A percentile compares a stretch with the other conserved stretches of the same genome.
phyloP scores from a whole-genome alignment of 768 basidiomycete species.

The Psilocybe cubensis region DNA sequence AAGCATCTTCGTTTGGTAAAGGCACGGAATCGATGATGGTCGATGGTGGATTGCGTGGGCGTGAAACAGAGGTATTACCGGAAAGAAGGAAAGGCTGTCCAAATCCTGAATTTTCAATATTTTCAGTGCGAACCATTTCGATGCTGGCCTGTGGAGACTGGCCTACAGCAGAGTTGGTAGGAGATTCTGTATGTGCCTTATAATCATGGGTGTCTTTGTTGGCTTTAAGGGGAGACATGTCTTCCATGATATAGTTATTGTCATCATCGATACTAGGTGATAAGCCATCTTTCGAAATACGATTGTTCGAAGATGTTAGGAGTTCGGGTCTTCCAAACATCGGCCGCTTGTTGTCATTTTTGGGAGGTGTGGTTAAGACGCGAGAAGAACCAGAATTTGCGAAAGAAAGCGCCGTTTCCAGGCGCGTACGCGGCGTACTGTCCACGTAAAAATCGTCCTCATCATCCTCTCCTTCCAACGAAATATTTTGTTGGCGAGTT shows the following conservation, averaged over 20 bases:
- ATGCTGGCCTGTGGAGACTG: not conserved
- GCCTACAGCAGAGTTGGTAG: not conserved
- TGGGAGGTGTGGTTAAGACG: slow-evolving; percentile 16
- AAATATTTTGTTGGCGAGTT: not conserved
- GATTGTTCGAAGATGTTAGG: slow-evolving; percentile 19
- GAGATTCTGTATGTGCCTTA: not conserved
- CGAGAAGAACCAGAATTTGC: slow-evolving; percentile 56
- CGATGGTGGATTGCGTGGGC: too few relatives aligned
- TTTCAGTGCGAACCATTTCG: not conserved
- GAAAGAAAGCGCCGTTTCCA: slow-evolving; percentile 72
- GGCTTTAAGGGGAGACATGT: not conserved
- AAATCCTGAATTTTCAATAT: not conserved
- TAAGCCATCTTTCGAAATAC: not conserved
- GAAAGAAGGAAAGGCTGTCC: not conserved
- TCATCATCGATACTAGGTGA: not conserved
- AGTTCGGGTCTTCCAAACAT: slow-evolving; percentile 34
- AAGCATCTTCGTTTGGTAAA: too few relatives aligned
- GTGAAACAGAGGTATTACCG: not conserved
- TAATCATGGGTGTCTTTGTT: not conserved
- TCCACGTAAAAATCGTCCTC: slow-evolving; percentile 44
- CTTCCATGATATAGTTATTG: not conserved
- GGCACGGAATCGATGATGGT: too few relatives aligned
- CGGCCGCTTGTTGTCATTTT: slow-evolving; percentile 10
- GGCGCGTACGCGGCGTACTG: slow-evolving; percentile 47
- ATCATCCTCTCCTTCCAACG: slow-evolving; percentile 37